Evolutionary conservation across 23 red algal species (phyloP).

Genomic region (Agarophyton chilense): DNA sequence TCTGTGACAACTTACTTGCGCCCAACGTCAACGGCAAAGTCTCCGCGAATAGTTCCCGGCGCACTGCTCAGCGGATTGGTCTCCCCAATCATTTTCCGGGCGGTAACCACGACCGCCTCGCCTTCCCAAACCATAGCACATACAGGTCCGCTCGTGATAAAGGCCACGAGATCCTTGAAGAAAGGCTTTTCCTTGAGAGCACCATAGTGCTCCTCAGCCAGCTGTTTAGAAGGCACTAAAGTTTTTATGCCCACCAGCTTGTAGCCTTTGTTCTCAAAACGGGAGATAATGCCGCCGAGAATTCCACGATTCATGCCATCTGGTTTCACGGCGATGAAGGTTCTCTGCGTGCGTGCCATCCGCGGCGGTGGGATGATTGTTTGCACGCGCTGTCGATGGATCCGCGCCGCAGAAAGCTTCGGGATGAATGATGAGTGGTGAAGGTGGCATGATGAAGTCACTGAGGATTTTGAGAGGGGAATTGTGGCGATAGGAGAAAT

Average conservation of each 20-base stretch:
- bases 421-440: neutral
- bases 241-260: conserved; percentile 88
- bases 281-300: conserved; percentile 90
- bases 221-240: conserved; percentile 65
- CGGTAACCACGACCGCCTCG: conserved; percentile 75
- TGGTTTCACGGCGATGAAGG: conserved; percentile 82
- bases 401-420: neutral
- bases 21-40: conserved; percentile 90
- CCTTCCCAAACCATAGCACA: conserved; percentile 99
- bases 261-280: conserved; percentile 90
- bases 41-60: conserved; percentile 94
- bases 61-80: conserved; percentile 86
- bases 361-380: neutral
- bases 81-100: conserved; percentile 90
- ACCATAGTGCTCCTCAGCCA: conserved; percentile 88
- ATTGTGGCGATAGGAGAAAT: neutral
- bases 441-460: neutral
- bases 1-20: conserved; percentile 58
- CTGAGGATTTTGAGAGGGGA: neutral
- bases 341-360: conserved; percentile 29
- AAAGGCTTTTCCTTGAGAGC: conserved; percentile 91
- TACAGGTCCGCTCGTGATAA: conserved; percentile 88
- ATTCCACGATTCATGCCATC: conserved; percentile 96
- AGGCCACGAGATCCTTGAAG: conserved; percentile 83
- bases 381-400: neutral